Evolutionary conservation across 2,329 filamentous ascomycete species (phyloP).

Genomic region (Apiospora sp.): DNA sequence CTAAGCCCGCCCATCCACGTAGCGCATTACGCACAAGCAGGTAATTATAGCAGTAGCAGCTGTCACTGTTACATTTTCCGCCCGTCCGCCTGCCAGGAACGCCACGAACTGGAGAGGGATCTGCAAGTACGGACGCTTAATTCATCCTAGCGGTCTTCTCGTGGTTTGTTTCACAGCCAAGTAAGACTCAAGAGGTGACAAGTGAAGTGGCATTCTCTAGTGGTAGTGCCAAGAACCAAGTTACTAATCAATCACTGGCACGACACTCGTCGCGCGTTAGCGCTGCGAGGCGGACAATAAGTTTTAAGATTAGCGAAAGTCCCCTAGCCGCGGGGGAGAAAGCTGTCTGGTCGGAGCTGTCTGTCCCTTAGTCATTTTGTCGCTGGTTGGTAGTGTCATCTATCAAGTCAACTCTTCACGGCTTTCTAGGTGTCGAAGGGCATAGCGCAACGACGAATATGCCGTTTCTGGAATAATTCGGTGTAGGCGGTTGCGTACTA

Average conservation of each 20-base stretch:
- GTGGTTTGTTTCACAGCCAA: background rate
- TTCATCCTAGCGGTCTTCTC: background rate
- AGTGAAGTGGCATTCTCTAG: background rate
- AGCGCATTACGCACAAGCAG: background rate
- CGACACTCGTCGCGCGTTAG: slow-evolving; percentile 10
- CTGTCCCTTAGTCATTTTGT: background rate
- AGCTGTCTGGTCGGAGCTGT: background rate
- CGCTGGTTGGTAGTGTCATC: no score
- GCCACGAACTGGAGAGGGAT: background rate
- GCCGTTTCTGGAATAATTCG: slow-evolving; percentile 1
- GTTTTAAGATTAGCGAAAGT: background rate
- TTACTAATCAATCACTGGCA: background rate
- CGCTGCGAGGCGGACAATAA: background rate
- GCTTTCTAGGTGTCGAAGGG: background rate
- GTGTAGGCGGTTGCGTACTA: background rate
- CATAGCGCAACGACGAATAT: background rate
- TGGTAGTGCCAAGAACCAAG: background rate
- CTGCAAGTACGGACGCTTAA: background rate
- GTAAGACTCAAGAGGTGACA: background rate
- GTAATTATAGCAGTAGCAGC: background rate
- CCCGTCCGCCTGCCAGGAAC: background rate
- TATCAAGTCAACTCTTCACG: background rate
- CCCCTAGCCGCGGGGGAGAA: background rate
- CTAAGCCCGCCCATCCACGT: background rate
- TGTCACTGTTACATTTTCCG: background rate